Evolutionary conservation across 2,329 filamentous ascomycete species (phyloP).

Genomic region (Ceratocystis eucalypticola): DNA sequence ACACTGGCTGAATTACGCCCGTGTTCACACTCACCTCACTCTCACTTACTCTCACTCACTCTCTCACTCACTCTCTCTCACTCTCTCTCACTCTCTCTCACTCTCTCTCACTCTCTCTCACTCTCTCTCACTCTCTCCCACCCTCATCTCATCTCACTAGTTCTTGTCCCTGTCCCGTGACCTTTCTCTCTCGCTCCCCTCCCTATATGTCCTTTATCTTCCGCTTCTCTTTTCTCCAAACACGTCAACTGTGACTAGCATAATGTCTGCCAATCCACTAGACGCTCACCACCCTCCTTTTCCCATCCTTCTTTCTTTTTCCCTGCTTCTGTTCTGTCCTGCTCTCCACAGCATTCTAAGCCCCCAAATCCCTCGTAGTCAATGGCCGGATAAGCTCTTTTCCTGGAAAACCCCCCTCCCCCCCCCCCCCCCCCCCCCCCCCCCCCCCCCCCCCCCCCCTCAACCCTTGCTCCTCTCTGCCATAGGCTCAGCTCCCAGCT

Average conservation of each 20-base stretch:
- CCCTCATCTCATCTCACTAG: background rate
- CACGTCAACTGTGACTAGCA: background rate
- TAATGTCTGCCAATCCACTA: background rate
- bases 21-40: background rate
- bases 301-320: background rate
- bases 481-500: background rate
- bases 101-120: background rate
- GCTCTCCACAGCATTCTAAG: background rate
- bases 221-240: conserved; percentile 1
- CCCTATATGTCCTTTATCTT: background rate
- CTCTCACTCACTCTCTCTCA: too few species aligned
- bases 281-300: background rate
- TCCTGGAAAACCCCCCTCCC: background rate
- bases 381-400: background rate
- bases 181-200: background rate
- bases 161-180: background rate
- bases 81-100: too few species aligned
- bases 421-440: background rate
- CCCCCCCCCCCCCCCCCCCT: background rate
- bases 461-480: background rate
- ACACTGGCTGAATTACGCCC: background rate
- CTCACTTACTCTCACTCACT: background rate
- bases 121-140: too few species aligned
- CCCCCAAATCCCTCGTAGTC: background rate
- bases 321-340: background rate